Evolutionary conservation across 352 stramenopile genomes (phyloP), one percentile per base, ranked within the genome.

Genomic region (Pythium dissotocum): DNA sequence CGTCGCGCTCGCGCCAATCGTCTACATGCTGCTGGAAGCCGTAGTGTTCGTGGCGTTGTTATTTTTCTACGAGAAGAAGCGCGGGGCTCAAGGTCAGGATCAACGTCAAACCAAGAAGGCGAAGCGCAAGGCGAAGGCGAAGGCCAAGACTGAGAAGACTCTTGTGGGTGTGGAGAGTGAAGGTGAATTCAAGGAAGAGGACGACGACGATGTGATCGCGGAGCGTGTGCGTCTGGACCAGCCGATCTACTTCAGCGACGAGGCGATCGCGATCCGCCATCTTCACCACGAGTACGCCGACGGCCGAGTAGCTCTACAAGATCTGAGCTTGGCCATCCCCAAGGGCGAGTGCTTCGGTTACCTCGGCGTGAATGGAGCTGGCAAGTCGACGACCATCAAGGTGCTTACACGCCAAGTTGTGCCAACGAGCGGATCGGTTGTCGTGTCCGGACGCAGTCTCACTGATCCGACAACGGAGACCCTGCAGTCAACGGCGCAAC

Each of bases 301-400:
- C 21, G 69, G 65, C 32, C 58, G 69, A 21, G 40, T 61, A 51
- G 69, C 18, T 16, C 65, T 97, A 16, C 68, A 88, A 14, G 74
- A 90, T 49, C 72, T 98, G 61, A 93, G 79, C 14, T 80, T 97
- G 2, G 82, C 80, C 28, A 80, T 98, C 33, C 54, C 77, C 2
- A 72, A 69, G 12, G 87, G 88, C 38, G 85, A 95, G 69, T 87
- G 80, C 69, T 94, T 94, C 65, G 85, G 80, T 0, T 88, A 90
- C 53, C 64, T 94, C 26, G 86, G 86, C 28, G 87, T 91, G 55
- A 94, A 94, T 60, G 86, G 86, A 30, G 85, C 86, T 2, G 86
- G 86, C 49, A 92, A 91, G 42, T 81, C 77, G 24, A 82, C 77
- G 44, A 82, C 75, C 13, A 76, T 82, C 58, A 80, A 82, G 54